phyloP scores from a whole-genome alignment of 2,329 filamentous ascomycete genomes.

The Dactylellina drechsleri region DNA sequence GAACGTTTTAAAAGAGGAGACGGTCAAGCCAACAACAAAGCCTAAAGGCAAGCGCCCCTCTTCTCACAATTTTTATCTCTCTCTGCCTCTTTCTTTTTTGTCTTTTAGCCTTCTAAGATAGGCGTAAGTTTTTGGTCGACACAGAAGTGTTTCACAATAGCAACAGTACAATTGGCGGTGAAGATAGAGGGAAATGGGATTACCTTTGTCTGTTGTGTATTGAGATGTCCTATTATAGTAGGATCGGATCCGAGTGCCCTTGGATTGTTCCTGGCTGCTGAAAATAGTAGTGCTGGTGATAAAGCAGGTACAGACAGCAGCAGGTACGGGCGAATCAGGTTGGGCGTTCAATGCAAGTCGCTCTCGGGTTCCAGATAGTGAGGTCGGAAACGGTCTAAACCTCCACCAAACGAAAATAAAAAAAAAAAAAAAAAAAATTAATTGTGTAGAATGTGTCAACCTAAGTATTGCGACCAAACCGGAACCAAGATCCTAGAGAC shows the following conservation, averaged over 20 bases:
- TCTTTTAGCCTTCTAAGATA: constrained; percentile 34
- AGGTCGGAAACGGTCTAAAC: constrained; percentile 51
- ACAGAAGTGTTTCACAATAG: constrained; percentile 51
- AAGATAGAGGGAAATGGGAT: constrained; percentile 17
- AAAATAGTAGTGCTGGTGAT: constrained; percentile 55
- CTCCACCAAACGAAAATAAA: constrained; percentile 11
- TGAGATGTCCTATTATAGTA: constrained; percentile 55
- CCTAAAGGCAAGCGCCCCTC: constrained; percentile 34
- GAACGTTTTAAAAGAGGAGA: constrained; percentile 23
- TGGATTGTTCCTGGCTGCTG: constrained; percentile 53
- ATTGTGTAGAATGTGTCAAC: constrained; percentile 33
- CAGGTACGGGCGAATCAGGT: constrained; percentile 54
- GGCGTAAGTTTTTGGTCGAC: constrained; percentile 34
- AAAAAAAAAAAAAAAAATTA: no score
- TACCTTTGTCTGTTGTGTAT: constrained; percentile 38
- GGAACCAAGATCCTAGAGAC: constrained; percentile 43
- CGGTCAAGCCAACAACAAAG: constrained; percentile 36
- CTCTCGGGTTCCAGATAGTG: constrained; percentile 43
- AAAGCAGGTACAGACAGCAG: constrained; percentile 56
- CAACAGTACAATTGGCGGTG: constrained; percentile 37
- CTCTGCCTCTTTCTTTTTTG: constrained; percentile 31
- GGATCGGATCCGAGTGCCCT: constrained; percentile 53
- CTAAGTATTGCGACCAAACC: constrained; percentile 50
- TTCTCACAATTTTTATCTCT: constrained; percentile 4
- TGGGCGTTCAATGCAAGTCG: constrained; percentile 42